phyloP scores from a whole-genome alignment of 768 basidiomycete species.

The Amanita thiersii region DNA sequence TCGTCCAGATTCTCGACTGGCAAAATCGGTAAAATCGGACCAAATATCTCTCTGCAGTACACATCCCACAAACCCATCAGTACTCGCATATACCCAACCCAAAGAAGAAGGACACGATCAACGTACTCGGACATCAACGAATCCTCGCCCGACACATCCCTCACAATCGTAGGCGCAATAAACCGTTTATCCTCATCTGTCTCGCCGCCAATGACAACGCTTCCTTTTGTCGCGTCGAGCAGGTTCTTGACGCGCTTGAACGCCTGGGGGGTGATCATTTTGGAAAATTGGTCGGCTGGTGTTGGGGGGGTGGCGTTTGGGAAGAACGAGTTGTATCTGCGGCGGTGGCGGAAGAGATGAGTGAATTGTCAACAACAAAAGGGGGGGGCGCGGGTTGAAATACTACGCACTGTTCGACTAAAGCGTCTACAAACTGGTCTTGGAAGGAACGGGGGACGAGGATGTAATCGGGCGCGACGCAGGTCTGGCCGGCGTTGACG shows the following conservation, averaged over 20 bases:
- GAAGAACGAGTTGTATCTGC: slow-evolving; percentile 49
- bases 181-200: slow-evolving; percentile 5
- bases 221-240: slow-evolving; percentile 6
- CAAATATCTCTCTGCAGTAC: slow-evolving; percentile 66
- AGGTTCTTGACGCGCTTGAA: slow-evolving; percentile 20
- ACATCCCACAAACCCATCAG: neutral
- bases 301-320: slow-evolving; percentile 39
- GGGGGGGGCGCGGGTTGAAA: neutral
- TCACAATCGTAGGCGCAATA: slow-evolving; percentile 8
- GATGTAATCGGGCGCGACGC: slow-evolving; percentile 55
- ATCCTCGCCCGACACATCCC: slow-evolving; percentile 3
- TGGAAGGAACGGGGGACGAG: slow-evolving; percentile 39
- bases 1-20: slow-evolving; percentile 64
- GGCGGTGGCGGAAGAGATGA: neutral
- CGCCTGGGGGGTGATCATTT: slow-evolving; percentile 46
- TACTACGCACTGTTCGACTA: slow-evolving; percentile 31
- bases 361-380: neutral
- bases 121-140: slow-evolving; percentile 7
- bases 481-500: slow-evolving; percentile 73
- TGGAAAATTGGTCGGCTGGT: slow-evolving; percentile 35
- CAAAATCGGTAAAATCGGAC: slow-evolving; percentile 71
- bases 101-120: neutral
- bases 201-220: slow-evolving; percentile 8
- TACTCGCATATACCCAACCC: too few species aligned
- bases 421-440: slow-evolving; percentile 34